Conservation (phyloP, 768 basidiomycete species). For the Kwoniella sp. region DNA sequence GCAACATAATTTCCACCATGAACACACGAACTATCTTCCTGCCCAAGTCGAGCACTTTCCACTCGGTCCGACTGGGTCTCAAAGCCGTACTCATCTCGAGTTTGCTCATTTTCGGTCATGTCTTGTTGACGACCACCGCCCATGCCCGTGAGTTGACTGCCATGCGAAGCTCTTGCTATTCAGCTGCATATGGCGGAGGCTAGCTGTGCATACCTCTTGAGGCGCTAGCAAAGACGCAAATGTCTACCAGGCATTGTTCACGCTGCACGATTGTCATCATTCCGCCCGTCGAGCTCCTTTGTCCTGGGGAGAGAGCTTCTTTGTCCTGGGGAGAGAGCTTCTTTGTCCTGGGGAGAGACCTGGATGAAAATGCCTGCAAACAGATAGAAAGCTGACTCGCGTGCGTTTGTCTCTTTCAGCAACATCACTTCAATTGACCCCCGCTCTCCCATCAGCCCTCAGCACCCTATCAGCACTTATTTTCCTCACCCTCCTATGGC, state of each 20-base stretch:
- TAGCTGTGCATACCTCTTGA: too few relatives aligned
- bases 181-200: too few relatives aligned
- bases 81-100: conserved; percentile 15
- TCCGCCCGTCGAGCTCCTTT: too few relatives aligned
- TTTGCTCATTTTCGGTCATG: conserved; percentile 31
- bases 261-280: too few relatives aligned
- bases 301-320: too few relatives aligned
- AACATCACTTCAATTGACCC: not conserved
- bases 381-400: not conserved
- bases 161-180: not conserved
- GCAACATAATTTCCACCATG: not conserved
- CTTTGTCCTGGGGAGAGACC: too few relatives aligned
- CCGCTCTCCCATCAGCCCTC: conserved; percentile 10
- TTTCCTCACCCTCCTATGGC: conserved; percentile 41
- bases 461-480: conserved; percentile 26
- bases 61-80: conserved; percentile 8
- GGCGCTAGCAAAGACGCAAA: too few relatives aligned
- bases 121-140: conserved; percentile 23
- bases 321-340: too few relatives aligned
- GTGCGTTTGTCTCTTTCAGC: conserved; percentile 4
- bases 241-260: too few relatives aligned
- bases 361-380: not conserved
- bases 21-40: not conserved
- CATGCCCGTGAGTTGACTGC: conserved; percentile 25
- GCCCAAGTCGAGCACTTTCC: conserved; percentile 6